Percentiles rank a stretch among this genome's conserved stretches.
Evolutionary conservation across 805 yeast species (phyloP).

Genomic region (Saccharomycopsis selenospora): DNA sequence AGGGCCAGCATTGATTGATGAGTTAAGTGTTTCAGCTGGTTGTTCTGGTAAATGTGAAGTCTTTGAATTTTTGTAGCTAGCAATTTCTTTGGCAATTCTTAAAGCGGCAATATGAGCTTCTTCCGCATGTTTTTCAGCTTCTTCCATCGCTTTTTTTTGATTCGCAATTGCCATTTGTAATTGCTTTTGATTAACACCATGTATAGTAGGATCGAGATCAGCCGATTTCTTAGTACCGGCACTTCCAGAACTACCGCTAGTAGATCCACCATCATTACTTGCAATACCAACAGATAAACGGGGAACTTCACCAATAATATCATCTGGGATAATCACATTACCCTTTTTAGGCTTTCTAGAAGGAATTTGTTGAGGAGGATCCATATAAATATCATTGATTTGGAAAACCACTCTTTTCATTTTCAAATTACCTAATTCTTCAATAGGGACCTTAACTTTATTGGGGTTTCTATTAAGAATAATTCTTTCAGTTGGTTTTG

Average conservation of each 20-base stretch:
- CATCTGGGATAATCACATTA: constrained; percentile 66
- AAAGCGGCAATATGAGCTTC: constrained; percentile 72
- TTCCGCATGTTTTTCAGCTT: constrained; percentile 64
- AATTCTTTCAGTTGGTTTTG: constrained; percentile 27
- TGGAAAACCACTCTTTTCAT: constrained; percentile 72
- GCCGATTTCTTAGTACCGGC: constrained; percentile 32
- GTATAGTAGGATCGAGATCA: constrained; percentile 28
- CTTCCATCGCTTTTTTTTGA: constrained; percentile 46
- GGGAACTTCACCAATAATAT: constrained; percentile 49
- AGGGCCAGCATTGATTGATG: constrained; percentile 11
- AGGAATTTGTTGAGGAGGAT: constrained; percentile 94
- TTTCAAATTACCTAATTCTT: constrained; percentile 26
- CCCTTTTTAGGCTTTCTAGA: constrained; percentile 77
- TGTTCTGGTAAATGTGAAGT: constrained; percentile 22
- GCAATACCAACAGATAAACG: constrained; percentile 64
- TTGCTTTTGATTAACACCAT: constrained; percentile 38
- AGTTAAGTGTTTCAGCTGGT: constrained; percentile 17
- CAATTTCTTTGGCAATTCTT: constrained; percentile 60
- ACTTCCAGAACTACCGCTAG: constrained; percentile 26
- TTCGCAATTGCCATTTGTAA: constrained; percentile 51
- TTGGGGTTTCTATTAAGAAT: constrained; percentile 41
- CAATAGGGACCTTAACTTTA: constrained; percentile 31
- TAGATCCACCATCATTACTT: constrained; percentile 36
- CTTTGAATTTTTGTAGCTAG: constrained; percentile 32
- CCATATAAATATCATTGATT: constrained; percentile 59